A percentile compares a stretch with the other conserved stretches of the same genome.
These are phyloP conservation scores for Claviceps sp. DNA, from an alignment of 2,329 filamentous ascomycete genomes.

Conservation along the genomic window DNA sequence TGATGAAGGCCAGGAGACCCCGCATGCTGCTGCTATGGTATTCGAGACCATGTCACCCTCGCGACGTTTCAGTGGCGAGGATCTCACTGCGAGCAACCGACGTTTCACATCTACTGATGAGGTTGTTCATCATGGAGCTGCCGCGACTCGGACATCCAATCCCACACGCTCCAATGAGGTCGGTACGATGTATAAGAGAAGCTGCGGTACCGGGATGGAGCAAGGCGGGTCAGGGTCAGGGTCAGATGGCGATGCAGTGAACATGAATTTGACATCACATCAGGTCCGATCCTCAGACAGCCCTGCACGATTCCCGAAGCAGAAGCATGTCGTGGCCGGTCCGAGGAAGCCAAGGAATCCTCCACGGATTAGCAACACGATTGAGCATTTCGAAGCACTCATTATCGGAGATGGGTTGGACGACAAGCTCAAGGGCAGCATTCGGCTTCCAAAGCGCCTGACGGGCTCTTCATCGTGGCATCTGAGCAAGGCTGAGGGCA, in stretches of 20 bases:
- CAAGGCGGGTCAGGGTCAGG: not conserved
- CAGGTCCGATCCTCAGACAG: not conserved
- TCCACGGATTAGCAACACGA: conserved; percentile 4
- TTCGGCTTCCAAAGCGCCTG: not conserved
- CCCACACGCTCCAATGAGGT: not conserved
- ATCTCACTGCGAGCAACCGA: not conserved
- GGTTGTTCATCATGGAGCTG: not conserved
- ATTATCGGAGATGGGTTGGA: not conserved
- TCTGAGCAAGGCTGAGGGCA: not conserved
- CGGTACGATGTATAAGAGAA: not conserved
- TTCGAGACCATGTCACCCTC: not conserved
- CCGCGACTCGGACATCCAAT: not conserved
- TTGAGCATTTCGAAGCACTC: conserved; percentile 6
- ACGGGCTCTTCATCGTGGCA: conserved; percentile 2
- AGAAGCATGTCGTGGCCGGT: not conserved
- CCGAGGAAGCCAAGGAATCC: not conserved
- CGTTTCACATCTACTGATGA: not conserved
- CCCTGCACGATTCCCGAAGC: not conserved
- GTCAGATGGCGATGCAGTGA: not conserved
- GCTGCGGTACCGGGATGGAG: not conserved
- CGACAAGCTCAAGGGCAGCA: not conserved
- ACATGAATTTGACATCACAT: not conserved
- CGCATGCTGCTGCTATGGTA: not conserved
- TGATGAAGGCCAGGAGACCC: not conserved
- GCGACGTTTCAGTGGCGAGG: not conserved